These are phyloP conservation scores for Ambrosia trifida DNA, from an alignment of 129 eudicot genomes.

Conservation along the genomic window DNA sequence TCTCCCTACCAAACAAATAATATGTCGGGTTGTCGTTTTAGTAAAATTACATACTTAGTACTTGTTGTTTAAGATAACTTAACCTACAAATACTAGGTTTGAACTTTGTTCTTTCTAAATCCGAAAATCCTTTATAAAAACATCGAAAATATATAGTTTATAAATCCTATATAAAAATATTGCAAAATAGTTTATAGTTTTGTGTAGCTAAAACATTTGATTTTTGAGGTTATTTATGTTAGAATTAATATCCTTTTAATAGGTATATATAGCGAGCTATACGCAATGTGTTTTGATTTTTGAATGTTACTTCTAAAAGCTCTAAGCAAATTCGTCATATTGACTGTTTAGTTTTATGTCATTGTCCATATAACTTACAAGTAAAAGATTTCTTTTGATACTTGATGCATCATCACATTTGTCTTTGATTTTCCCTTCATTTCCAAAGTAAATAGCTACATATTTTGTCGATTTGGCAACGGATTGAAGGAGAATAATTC, in stretches of 20 bases:
- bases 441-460: neutral
- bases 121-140: neutral
- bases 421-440: neutral
- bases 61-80: neutral
- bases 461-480: neutral
- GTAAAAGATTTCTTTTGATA: neutral
- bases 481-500: neutral
- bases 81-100: neutral
- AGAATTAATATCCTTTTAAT: no score
- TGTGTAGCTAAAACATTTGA: no score
- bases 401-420: neutral
- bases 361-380: neutral
- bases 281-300: neutral
- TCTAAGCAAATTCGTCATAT: neutral
- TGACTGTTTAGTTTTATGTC: neutral
- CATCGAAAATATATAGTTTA: no score
- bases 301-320: neutral
- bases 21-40: neutral
- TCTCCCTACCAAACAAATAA: slow-evolving; percentile 27
- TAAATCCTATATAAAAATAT: neutral
- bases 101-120: neutral
- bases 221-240: no score
- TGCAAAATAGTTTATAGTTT: neutral
- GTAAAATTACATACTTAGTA: neutral
- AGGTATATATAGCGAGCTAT: neutral